These are phyloP conservation scores for Venturia carpophila DNA, from an alignment of 2,329 filamentous ascomycete species.

Conservation along the genomic window DNA sequence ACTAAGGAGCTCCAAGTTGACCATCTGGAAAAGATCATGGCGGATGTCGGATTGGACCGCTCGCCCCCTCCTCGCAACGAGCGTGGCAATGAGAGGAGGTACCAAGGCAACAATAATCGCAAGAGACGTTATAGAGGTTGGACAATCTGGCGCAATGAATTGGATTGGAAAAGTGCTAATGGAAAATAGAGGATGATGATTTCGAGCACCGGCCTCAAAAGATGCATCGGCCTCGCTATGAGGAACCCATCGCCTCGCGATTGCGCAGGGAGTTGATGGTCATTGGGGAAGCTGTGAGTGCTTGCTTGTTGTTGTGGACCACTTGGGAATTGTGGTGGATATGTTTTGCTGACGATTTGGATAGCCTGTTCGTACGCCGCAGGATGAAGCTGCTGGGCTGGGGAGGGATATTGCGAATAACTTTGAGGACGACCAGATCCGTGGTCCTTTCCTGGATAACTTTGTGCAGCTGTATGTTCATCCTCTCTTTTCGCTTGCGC, in stretches of 20 bases:
- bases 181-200: conserved; percentile 18
- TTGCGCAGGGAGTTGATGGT: conserved; percentile 16
- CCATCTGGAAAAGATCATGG: conserved; percentile 12
- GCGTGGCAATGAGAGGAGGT: not conserved
- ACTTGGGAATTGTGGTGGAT: not conserved
- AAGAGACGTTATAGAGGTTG: conserved; percentile 11
- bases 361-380: conserved; percentile 8
- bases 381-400: conserved; percentile 15
- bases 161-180: not conserved
- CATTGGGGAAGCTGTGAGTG: conserved; percentile 16
- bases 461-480: conserved; percentile 14
- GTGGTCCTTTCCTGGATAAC: conserved; percentile 15
- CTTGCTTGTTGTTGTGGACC: no score
- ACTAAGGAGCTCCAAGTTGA: conserved; percentile 1
- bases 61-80: conserved; percentile 5
- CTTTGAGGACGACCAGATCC: conserved; percentile 19
- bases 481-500: not conserved
- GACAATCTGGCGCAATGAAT: not conserved
- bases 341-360: not conserved
- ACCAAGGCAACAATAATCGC: conserved; percentile 10
- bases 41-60: not conserved
- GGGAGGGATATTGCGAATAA: conserved; percentile 17
- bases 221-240: conserved; percentile 15
- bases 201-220: not conserved
- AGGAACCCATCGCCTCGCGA: conserved; percentile 19